Base-by-base conservation (phyloP, 2,329 filamentous ascomycete species). In the Aspergillus glaucus region DNA sequence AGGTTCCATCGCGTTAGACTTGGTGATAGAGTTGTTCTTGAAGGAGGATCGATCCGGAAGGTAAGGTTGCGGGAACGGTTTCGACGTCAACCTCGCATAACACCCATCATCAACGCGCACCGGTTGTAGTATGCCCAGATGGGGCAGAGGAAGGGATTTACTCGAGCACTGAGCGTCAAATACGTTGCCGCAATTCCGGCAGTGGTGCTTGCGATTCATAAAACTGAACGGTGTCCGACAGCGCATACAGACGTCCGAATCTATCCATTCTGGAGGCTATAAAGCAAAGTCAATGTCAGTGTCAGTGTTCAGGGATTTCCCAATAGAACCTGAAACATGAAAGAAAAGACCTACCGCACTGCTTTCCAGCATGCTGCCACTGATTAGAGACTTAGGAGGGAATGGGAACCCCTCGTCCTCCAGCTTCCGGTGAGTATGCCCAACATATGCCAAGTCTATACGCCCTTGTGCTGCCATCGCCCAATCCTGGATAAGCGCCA, bases 211-310 rank as follows among this genome's bases (percentile, higher is more conserved):
- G 62, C 93, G 85, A 68, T 98, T 98, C 48, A 92, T 98, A 64
- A 98, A 96, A 43, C 89, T 96, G 62, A 98, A 98, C 15, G 89
- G 74, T 10, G 92, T 96, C 58, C 93, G 84, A 68, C 93, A 98
- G 65, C 93, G 86, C 90, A 98, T 96, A 68, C 93, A 98, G 28
- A 98, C 92, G 62, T 98, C 93, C 9, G 92, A 96, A 71, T 98
- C 93, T 45, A 85, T 84, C 93, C 93, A 98, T 71, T 98, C 93
- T 0, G 93, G 93, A 8, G 93, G 93, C 85, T 95, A 60, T 47
- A 21, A 8, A 15, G n/a, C 9, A 21, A 8, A 36, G 7, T 8
- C 15, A 9, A 39, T 15, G 32, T 45, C 19, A 45, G 28, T 15
- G 32, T 45, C 19, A 45, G 28, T 28, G 15, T 3, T 2, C 3